Evolutionary conservation across 2,329 filamentous ascomycete genomes (phyloP).

Genomic region (Cercospora sp.): DNA sequence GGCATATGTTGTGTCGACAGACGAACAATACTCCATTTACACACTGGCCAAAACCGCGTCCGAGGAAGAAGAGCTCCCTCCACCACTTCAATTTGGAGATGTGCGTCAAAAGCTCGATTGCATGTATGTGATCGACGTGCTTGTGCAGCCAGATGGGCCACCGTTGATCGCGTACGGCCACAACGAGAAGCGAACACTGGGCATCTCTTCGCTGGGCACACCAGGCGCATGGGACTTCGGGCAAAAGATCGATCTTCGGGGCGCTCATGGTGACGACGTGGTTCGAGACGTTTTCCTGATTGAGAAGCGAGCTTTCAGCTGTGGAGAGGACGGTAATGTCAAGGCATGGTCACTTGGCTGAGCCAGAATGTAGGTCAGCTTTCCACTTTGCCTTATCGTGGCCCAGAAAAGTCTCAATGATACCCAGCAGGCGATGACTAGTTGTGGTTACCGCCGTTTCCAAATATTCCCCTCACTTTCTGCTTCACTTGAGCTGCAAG

Average conservation of each 20-base stretch:
- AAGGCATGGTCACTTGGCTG: slow-evolving; percentile 43
- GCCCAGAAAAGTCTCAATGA: neutral
- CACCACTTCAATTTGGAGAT: slow-evolving; percentile 65
- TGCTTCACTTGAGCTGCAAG: neutral
- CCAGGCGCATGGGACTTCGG: slow-evolving; percentile 34
- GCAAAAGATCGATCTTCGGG: slow-evolving; percentile 38
- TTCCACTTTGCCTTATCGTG: neutral
- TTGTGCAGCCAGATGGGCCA: slow-evolving; percentile 45
- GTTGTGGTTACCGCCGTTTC: neutral
- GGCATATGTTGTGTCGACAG: slow-evolving; percentile 72
- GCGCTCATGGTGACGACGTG: slow-evolving; percentile 52
- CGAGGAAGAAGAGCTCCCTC: slow-evolving; percentile 52
- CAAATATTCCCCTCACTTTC: neutral
- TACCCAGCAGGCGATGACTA: neutral
- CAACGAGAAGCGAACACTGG: slow-evolving; percentile 33
- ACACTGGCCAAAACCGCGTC: slow-evolving; percentile 64
- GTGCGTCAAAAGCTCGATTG: slow-evolving; percentile 64
- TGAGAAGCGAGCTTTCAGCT: slow-evolving; percentile 43
- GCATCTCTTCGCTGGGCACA: slow-evolving; percentile 30
- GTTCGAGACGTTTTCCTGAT: slow-evolving; percentile 48
- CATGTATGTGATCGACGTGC: slow-evolving; percentile 71
- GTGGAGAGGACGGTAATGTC: slow-evolving; percentile 52
- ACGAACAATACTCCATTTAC: slow-evolving; percentile 75
- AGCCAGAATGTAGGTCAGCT: slow-evolving; percentile 11
- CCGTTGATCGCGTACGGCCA: slow-evolving; percentile 37